Evolutionary conservation across 768 basidiomycete species (phyloP).

Genomic region (Kwoniella dejecticola): DNA sequence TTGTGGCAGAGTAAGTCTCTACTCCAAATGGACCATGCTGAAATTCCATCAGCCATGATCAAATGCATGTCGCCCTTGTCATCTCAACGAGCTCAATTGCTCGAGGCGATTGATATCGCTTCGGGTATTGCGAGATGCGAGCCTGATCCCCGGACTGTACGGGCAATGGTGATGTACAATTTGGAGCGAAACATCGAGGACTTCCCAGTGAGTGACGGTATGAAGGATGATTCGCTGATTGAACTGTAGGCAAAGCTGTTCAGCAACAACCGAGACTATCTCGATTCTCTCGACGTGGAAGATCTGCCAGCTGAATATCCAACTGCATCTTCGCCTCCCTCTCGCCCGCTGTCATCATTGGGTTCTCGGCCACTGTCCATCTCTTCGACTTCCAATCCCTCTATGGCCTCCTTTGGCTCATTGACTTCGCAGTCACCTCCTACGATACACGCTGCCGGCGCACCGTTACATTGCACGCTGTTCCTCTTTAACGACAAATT

Average conservation of each 20-base stretch:
- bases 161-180: slow-evolving; percentile 84
- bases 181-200: slow-evolving; percentile 81
- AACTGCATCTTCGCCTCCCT: slow-evolving; percentile 26
- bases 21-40: background rate
- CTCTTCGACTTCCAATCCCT: slow-evolving; percentile 51
- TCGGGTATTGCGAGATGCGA: slow-evolving; percentile 89
- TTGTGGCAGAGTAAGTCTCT: slow-evolving; percentile 67
- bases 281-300: slow-evolving; percentile 92
- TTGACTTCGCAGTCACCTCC: slow-evolving; percentile 23
- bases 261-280: slow-evolving; percentile 79
- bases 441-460: slow-evolving; percentile 9
- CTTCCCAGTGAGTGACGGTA: slow-evolving; percentile 65
- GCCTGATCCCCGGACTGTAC: slow-evolving; percentile 85
- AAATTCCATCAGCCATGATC: slow-evolving; percentile 69
- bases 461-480: slow-evolving; percentile 69
- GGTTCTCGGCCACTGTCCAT: slow-evolving; percentile 58
- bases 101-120: slow-evolving; percentile 83
- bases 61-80: slow-evolving; percentile 81
- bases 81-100: slow-evolving; percentile 72
- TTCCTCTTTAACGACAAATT: slow-evolving; percentile 95
- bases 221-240: background rate
- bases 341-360: slow-evolving; percentile 46
- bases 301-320: slow-evolving; percentile 59
- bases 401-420: slow-evolving; percentile 35
- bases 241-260: slow-evolving; percentile 68